These are phyloP conservation scores for Rhazya stricta DNA, from an alignment of 257 asterid genomes.

Conservation along the genomic window DNA sequence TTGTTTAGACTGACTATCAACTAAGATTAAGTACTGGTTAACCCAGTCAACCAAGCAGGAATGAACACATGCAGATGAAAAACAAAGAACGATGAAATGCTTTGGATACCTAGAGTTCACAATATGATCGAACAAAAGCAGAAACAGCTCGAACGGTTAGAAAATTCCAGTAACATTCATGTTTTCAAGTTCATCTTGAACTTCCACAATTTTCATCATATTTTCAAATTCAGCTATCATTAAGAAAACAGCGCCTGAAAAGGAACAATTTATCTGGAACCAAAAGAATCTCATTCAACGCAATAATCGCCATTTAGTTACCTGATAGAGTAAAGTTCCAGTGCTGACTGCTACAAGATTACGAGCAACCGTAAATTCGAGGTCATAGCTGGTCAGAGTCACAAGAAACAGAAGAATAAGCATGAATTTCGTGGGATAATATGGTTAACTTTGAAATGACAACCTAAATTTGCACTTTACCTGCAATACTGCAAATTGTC, in stretches of 20 bases:
- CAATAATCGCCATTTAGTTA: slow-evolving; percentile 23
- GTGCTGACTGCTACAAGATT: slow-evolving; percentile 90
- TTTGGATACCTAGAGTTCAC: not conserved
- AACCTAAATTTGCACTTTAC: slow-evolving; percentile 31
- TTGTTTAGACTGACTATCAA: not conserved
- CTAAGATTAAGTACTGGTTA: not conserved
- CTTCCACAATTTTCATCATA: not conserved
- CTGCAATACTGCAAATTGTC: slow-evolving; percentile 88
- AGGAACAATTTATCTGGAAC: not conserved
- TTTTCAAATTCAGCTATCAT: not conserved
- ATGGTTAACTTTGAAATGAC: slow-evolving; percentile 2
- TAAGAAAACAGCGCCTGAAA: not conserved
- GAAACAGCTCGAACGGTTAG: not conserved
- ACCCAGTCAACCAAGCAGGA: not conserved
- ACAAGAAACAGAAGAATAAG: slow-evolving; percentile 26
- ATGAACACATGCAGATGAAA: not conserved
- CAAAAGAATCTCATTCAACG: not conserved
- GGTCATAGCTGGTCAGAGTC: slow-evolving; percentile 62
- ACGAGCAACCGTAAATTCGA: slow-evolving; percentile 92
- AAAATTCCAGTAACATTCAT: not conserved
- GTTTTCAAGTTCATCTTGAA: not conserved
- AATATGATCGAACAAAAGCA: not conserved
- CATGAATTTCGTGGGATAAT: slow-evolving; percentile 18
- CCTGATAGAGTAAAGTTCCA: slow-evolving; percentile 94
- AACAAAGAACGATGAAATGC: not conserved